These are phyloP conservation scores for Neodidymelliopsis sp. DNA, from an alignment of 2,329 filamentous ascomycete genomes.

Conservation along the genomic window DNA sequence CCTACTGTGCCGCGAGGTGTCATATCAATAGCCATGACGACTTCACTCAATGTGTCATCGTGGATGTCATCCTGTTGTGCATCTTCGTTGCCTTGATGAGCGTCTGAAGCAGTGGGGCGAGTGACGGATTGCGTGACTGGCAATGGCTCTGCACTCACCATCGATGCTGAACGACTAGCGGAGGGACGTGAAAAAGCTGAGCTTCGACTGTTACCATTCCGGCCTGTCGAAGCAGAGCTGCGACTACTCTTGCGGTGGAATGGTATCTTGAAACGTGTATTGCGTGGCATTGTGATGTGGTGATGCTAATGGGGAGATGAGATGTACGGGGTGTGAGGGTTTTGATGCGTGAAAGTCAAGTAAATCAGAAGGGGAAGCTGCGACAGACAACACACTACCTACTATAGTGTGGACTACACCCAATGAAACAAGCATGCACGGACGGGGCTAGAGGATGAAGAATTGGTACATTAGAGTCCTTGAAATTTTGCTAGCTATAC, in stretches of 20 bases:
- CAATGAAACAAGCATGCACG: not conserved
- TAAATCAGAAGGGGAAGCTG: slow-evolving; percentile 23
- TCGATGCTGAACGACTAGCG: slow-evolving; percentile 20
- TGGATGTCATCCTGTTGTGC: slow-evolving; percentile 45
- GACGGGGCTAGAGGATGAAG: not conserved
- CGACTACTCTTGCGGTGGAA: slow-evolving; percentile 21
- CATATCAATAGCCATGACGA: slow-evolving; percentile 83
- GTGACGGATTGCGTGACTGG: slow-evolving; percentile 5
- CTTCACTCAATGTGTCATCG: slow-evolving; percentile 65
- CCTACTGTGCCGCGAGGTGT: slow-evolving; percentile 75
- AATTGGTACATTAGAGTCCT: slow-evolving; percentile 17
- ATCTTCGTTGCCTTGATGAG: not conserved
- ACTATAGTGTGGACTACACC: too few relatives aligned
- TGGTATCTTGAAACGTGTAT: slow-evolving; percentile 12
- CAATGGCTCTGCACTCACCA: not conserved
- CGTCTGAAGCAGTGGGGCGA: slow-evolving; percentile 8
- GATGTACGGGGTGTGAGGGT: not conserved
- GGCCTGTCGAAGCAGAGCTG: slow-evolving; percentile 18
- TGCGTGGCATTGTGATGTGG: slow-evolving; percentile 22
- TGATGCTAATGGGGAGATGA: not conserved
- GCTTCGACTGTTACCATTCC: slow-evolving; percentile 11
- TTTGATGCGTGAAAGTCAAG: slow-evolving; percentile 1
- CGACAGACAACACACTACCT: slow-evolving; percentile 11
- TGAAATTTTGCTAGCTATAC: too few relatives aligned
- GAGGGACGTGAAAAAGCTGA: slow-evolving; percentile 20